phyloP scores from a whole-genome alignment of 495 filamentous ascomycete genomes.

The Tetracladium marchalianum region DNA sequence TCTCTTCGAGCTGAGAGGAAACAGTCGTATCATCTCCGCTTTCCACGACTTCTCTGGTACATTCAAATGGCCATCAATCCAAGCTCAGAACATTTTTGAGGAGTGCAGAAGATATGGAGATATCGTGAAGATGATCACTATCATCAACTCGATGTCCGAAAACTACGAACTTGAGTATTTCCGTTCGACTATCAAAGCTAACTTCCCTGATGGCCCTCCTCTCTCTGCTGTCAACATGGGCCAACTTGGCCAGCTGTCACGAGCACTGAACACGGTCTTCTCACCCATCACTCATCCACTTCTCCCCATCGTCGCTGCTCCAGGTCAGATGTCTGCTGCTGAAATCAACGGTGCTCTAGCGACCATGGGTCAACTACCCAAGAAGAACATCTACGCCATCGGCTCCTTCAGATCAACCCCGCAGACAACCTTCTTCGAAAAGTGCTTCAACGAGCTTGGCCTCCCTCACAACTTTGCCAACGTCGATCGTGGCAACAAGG shows the following conservation, averaged over 20 bases:
- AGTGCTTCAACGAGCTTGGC: slow-evolving; percentile 79
- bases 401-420: slow-evolving; percentile 60
- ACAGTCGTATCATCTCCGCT: slow-evolving; percentile 73
- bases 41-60: slow-evolving; percentile 78
- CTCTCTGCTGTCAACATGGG: slow-evolving; percentile 84
- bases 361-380: slow-evolving; percentile 70
- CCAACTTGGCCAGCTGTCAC: slow-evolving; percentile 68
- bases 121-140: slow-evolving; percentile 82
- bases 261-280: slow-evolving; percentile 73
- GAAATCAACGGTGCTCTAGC: slow-evolving; percentile 73
- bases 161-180: slow-evolving; percentile 87
- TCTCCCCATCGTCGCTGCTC: slow-evolving; percentile 73
- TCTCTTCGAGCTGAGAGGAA: slow-evolving; percentile 60
- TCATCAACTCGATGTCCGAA: slow-evolving; percentile 65
- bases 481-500: slow-evolving; percentile 59
- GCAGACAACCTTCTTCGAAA: slow-evolving; percentile 76
- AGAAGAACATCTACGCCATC: slow-evolving; percentile 70
- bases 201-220: slow-evolving; percentile 52
- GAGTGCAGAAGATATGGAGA: slow-evolving; percentile 66
- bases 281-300: slow-evolving; percentile 80
- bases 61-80: slow-evolving; percentile 69
- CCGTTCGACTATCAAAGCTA: slow-evolving; percentile 59
- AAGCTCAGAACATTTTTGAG: slow-evolving; percentile 57
- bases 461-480: slow-evolving; percentile 70
- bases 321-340: slow-evolving; percentile 71